phyloP scores from a whole-genome alignment of 2,329 filamentous ascomycete genomes.

The Pseudogymnoascus sp. region DNA sequence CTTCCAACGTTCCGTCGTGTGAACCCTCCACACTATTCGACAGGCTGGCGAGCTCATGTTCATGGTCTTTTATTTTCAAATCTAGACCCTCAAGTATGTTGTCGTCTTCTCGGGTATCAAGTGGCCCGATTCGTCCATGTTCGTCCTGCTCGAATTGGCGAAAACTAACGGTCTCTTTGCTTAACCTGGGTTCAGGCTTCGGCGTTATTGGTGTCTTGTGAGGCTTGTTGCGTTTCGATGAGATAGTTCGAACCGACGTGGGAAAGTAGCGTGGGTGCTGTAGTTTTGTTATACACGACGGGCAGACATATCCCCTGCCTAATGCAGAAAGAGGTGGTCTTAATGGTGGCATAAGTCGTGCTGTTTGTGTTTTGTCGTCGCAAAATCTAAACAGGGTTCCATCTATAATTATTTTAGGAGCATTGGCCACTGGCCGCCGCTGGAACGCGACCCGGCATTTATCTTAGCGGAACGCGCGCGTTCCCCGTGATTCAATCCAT shows the following conservation, averaged over 20 bases:
- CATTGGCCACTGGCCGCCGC: background rate
- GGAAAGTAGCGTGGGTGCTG: conserved; percentile 12
- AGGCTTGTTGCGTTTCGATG: background rate
- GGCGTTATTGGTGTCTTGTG: background rate
- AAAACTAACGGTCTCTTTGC: background rate
- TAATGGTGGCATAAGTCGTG: conserved; percentile 12
- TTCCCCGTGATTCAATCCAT: conserved; percentile 2
- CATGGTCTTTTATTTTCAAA: conserved; percentile 1
- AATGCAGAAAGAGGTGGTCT: conserved; percentile 4
- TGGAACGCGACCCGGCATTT: background rate
- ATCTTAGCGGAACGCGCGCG: conserved; percentile 4
- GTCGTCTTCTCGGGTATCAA: background rate
- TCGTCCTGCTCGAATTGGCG: conserved; percentile 7
- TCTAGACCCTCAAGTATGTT: background rate
- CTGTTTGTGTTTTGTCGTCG: conserved; percentile 1
- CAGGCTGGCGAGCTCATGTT: background rate
- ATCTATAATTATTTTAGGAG: conserved; percentile 7
- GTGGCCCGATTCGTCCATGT: background rate
- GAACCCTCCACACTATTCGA: background rate
- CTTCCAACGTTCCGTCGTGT: conserved; percentile 1
- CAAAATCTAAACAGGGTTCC: background rate
- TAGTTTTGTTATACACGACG: conserved; percentile 27
- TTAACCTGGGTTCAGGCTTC: background rate
- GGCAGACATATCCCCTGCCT: conserved; percentile 26
- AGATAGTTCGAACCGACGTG: conserved; percentile 3